These are phyloP conservation scores for Triangularia setosa DNA, from an alignment of 2,329 filamentous ascomycete species.

Conservation along the genomic window DNA sequence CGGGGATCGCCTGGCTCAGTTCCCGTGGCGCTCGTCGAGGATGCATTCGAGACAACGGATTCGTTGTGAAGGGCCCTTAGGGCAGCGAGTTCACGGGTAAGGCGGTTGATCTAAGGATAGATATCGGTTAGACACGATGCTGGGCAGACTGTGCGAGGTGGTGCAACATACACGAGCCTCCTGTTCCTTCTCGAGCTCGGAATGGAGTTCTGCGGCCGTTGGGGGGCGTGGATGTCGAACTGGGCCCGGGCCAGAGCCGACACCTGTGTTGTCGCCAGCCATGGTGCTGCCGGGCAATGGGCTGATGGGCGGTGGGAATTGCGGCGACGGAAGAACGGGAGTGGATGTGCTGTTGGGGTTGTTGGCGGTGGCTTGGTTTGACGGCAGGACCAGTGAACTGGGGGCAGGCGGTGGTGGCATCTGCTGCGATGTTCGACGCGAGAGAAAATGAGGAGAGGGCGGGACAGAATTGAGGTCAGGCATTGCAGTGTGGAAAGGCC, in stretches of 20 bases:
- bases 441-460: conserved; percentile 44
- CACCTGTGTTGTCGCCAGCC: conserved; percentile 39
- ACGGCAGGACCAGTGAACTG: conserved; percentile 49
- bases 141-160: background rate
- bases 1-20: conserved; percentile 41
- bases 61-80: conserved; percentile 70
- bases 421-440: conserved; percentile 40
- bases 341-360: conserved; percentile 33
- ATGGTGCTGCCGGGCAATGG: conserved; percentile 17
- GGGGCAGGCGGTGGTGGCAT: conserved; percentile 40
- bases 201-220: conserved; percentile 83
- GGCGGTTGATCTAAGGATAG: conserved; percentile 74
- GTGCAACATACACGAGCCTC: conserved; percentile 71
- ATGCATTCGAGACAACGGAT: conserved; percentile 62
- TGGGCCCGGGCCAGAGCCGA: conserved; percentile 62
- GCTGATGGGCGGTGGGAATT: conserved; percentile 29
- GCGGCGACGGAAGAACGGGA: conserved; percentile 30
- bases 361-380: conserved; percentile 50
- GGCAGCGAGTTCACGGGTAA: conserved; percentile 81
- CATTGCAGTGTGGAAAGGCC: conserved; percentile 41
- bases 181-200: conserved; percentile 90
- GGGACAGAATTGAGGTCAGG: conserved; percentile 56
- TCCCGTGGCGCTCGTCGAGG: conserved; percentile 52
- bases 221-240: conserved; percentile 82
- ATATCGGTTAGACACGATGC: background rate